A percentile compares a stretch with the other conserved stretches of the same genome.
These are phyloP conservation scores for Geranium brycei DNA, from an alignment of 345 rosid species.

Conservation along the genomic window DNA sequence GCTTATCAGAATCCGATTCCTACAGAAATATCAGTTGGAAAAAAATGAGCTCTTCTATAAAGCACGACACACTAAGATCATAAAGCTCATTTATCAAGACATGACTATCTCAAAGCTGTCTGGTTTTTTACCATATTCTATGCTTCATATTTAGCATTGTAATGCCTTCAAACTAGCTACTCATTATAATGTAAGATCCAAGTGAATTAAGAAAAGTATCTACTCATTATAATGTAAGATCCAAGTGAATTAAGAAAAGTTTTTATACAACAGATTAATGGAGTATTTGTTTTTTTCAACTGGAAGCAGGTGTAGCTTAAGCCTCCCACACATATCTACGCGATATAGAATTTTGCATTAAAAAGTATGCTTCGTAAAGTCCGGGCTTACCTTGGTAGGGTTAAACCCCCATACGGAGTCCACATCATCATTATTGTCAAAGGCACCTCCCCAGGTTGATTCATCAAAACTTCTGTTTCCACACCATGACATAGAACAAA, in stretches of 20 bases:
- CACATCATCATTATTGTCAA: constrained; percentile 76
- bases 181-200: too few relatives aligned
- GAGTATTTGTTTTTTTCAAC: too few relatives aligned
- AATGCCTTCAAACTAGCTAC: too few relatives aligned
- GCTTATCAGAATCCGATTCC: constrained; percentile 32
- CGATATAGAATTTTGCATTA: not conserved
- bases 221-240: too few relatives aligned
- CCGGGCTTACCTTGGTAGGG: constrained; percentile 51
- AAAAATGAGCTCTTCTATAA: not conserved
- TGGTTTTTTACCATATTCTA: too few relatives aligned
- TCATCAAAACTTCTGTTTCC: constrained; percentile 64
- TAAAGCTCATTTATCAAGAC: not conserved
- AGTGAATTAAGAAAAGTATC: too few relatives aligned
- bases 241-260: too few relatives aligned
- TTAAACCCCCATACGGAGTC: constrained; percentile 93
- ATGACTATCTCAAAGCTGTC: constrained; percentile 1
- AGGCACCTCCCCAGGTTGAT: constrained; percentile 94
- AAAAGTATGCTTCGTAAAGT: constrained; percentile 6
- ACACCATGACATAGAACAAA: not conserved
- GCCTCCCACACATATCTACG: not conserved
- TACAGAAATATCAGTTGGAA: constrained; percentile 16
- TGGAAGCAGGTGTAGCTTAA: not conserved
- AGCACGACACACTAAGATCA: not conserved
- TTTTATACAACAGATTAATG: too few relatives aligned
- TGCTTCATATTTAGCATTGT: too few relatives aligned